Evolutionary conservation across 2,329 filamentous ascomycete species (phyloP).

Genomic region (Phaeomoniella chlamydospora): DNA sequence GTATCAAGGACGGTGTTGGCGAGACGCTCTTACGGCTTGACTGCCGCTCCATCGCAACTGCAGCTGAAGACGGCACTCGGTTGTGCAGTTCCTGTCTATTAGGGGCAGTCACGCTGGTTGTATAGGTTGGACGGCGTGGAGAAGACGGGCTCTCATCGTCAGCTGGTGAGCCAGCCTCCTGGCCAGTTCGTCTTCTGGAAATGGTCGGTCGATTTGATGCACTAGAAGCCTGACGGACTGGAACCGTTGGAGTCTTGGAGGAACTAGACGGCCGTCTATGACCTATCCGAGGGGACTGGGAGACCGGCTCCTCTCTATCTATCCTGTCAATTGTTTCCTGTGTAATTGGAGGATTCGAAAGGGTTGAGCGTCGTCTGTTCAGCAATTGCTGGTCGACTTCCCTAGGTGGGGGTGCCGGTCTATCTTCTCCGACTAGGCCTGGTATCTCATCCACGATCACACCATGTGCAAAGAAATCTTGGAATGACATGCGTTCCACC

Average conservation of each 20-base stretch:
- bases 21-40: constrained; percentile 34
- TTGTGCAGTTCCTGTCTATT: constrained; percentile 22
- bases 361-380: neutral
- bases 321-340: neutral
- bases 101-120: constrained; percentile 24
- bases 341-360: neutral
- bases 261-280: neutral
- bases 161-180: neutral
- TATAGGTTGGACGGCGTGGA: constrained; percentile 14
- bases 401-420: constrained; percentile 22
- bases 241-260: constrained; percentile 4
- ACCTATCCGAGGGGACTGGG: constrained; percentile 13
- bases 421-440: constrained; percentile 64
- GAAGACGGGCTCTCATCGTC: neutral
- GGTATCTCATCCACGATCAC: constrained; percentile 66
- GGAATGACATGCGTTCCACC: constrained; percentile 71
- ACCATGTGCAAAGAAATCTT: constrained; percentile 65
- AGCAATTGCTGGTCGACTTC: neutral
- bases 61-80: constrained; percentile 16
- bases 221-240: neutral
- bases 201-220: neutral
- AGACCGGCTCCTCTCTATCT: neutral
- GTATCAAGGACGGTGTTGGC: constrained; percentile 30
- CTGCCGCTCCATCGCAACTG: constrained; percentile 45
- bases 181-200: neutral